A percentile compares a stretch with the other conserved stretches of the same genome.
Evolutionary conservation across 345 rosid genomes (phyloP).

Genomic region (Salix udensis): DNA sequence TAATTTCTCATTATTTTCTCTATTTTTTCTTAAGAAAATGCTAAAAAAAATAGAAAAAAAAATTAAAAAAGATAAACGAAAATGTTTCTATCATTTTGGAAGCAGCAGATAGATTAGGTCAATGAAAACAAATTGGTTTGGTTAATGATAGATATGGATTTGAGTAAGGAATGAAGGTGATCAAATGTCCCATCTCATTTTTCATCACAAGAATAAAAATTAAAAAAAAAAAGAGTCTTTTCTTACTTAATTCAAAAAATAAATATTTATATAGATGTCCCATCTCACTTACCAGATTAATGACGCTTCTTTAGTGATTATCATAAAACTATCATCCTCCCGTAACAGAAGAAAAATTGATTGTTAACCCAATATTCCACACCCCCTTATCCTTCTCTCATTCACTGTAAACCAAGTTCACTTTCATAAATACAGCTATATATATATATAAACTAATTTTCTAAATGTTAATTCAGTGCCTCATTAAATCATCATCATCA

Average conservation of each 20-base stretch:
- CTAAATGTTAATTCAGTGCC: neutral
- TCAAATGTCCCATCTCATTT: slow-evolving; percentile 22
- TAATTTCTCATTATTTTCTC: neutral
- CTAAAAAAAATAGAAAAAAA: neutral
- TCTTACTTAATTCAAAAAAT: too few species aligned
- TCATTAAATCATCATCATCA: too few species aligned
- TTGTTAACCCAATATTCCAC: neutral
- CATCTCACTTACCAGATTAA: slow-evolving; percentile 12
- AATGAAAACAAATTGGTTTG: slow-evolving; percentile 32
- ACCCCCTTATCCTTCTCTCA: neutral
- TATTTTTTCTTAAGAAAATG: too few species aligned
- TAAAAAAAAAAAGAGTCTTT: too few species aligned
- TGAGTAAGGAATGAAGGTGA: neutral
- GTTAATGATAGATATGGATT: slow-evolving; percentile 20
- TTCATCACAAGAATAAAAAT: too few species aligned
- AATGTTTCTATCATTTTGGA: neutral
- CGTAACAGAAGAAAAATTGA: neutral
- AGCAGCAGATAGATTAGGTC: slow-evolving; percentile 41
- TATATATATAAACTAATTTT: neutral
- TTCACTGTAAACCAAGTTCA: neutral
- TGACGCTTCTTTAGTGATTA: neutral
- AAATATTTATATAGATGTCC: slow-evolving; percentile 1
- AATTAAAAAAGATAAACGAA: neutral
- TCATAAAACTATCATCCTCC: neutral
- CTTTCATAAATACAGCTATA: neutral